Evolutionary conservation across 2,329 filamentous ascomycete genomes (phyloP), one percentile per base, ranked within the genome.

Genomic region (Stemphylium beticola): DNA sequence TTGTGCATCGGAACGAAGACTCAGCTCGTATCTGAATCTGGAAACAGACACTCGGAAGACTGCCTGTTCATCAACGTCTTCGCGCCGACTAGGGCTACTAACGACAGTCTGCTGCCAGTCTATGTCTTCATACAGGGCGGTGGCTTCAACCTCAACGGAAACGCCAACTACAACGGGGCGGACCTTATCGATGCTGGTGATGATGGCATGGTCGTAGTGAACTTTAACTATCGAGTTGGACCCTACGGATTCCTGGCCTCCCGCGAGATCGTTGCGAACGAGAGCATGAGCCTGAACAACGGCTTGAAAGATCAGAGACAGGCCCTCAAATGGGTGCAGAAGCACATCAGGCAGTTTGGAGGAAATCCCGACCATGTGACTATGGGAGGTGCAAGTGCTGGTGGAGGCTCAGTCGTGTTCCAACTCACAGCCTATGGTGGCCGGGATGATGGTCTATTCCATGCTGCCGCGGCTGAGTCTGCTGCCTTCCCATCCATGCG

Each of bases 101-200:
- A 63, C 9, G 54, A 47, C 2, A 74, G 69, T 42, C 63, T 60
- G 8, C 57, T 77, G 4, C 75, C 76, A 0, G 76, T 78, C 9
- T 77, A 71, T 49, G 67, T 78, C 45, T 77, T 75, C 61, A 75
- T 78, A 12, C 74, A 76, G 50, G 76, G 75, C 10, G 75, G 75
- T 24, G 75, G 74, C 7, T 77, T 76, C 54, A 73, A 67, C 26
- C 36, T 55, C 26, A 74, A 76, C 31, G 69, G 69, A 26, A 75
- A 74, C 26, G 64, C 72, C 14, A 71, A 76, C 44, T 72, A 72
- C 54, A 70, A 77, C 33, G 74, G 66, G 14, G 64, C 64, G 11
- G 55, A 68, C 17, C 58, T 77, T 10, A 68, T 76, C 18, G 47
- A 67, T n/a, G 70, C 71, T 8, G 69, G 65, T 14, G 62, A 66